Conservation (phyloP, 75 land plant genomes). For the Sequoiadendron giganteum region DNA sequence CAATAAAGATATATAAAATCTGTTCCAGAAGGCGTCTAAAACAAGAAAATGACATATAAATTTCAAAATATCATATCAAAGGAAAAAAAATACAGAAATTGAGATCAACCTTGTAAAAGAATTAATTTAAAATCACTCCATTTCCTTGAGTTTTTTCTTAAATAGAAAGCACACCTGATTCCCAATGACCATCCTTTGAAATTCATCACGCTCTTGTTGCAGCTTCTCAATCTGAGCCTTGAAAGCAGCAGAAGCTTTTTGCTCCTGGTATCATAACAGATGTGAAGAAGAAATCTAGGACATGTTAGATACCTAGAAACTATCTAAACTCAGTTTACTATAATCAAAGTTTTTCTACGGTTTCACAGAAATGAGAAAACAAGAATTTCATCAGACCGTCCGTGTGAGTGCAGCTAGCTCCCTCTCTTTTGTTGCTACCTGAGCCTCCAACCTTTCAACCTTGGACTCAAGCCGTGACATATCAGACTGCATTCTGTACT, state of each 20-base stretch:
- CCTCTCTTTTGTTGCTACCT: constrained; percentile 79
- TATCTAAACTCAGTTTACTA: not conserved
- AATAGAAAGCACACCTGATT: constrained; percentile 61
- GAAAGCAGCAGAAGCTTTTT: constrained; percentile 77
- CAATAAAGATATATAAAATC: constrained; percentile 12
- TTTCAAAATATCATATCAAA: not conserved
- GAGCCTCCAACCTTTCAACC: constrained; percentile 87
- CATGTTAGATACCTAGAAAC: not conserved
- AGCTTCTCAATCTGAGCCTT: constrained; percentile 95
- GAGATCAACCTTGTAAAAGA: not conserved
- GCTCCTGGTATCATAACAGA: constrained; percentile 55
- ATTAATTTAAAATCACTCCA: not conserved
- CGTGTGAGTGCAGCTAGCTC: constrained; percentile 87
- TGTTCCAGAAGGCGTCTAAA: not conserved
- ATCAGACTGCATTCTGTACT: constrained; percentile 71
- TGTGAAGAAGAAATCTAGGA: not conserved
- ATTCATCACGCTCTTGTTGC: constrained; percentile 96
- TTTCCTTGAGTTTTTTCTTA: not conserved
- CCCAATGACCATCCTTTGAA: constrained; percentile 94
- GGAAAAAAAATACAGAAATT: not conserved
- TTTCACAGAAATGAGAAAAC: not conserved
- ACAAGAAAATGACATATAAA: not conserved
- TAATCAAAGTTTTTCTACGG: not conserved
- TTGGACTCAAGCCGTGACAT: constrained; percentile 90
- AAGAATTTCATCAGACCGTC: constrained; percentile 46